Evolutionary conservation across 2,329 filamentous ascomycete genomes (phyloP), one percentile per base, ranked within the genome.

Genomic region (Eurotiales sp.): DNA sequence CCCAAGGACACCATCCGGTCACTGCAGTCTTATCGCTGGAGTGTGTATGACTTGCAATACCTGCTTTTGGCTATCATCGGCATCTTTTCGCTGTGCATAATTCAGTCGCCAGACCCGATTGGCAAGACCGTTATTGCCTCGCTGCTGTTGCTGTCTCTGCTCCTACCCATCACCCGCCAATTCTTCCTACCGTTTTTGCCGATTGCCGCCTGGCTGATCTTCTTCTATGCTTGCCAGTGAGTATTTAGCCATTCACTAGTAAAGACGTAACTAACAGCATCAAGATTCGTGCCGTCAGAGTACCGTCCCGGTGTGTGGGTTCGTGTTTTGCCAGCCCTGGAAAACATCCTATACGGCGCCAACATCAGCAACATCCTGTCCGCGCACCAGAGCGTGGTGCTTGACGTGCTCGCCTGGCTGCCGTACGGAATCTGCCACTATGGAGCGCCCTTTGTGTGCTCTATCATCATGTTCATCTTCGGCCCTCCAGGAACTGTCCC

Each of bases 291-390:
- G 61, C 87, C 90, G 32, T 82, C 84, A 59, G 87, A 92, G 65
- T 93, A 90, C 75, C 85, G 92, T 59, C 91, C 91, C 54, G 87
- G 90, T 56, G 96, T 96, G 63, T 96, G 90, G 88, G 92, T 96
- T 59, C 90, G 91, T 64, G 90, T 97, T 23, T 81, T 97, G 30
- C 92, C 92, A 4, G 90, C 92, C 15, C 82, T 97, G 57, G 92
- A 97, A 73, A 96, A 97, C 70, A 93, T 97, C 56, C 80, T 97
- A 29, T 97, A 96, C 67, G 92, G 92, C 61, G 90, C 91, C 56
- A 96, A 96, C 72, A 79, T 96, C 52, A 95, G 90, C 74, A 96
- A 96, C 70, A 95, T 96, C 63, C 82, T 97, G 50, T 95, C 91
- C 12, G 89, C 89, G 41, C 89, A 96, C 73, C 88, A 92, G 63